Base-by-base conservation (phyloP, 2,329 filamentous ascomycete genomes). In the Fusarium subglutinans region DNA sequence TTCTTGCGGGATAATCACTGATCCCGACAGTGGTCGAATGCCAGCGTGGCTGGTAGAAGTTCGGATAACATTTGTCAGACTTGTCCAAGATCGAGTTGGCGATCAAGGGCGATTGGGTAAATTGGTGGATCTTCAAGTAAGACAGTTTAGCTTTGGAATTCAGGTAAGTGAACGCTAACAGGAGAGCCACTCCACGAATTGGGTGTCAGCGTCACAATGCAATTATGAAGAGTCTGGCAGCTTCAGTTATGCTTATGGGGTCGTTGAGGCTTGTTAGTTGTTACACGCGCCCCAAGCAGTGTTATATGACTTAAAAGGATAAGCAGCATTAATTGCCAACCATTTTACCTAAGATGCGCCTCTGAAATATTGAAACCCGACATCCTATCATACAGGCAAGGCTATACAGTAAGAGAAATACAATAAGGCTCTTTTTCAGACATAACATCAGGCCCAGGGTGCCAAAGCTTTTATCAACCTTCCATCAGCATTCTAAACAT, bases 121-220 rank as follows among this genome's bases (percentile, higher is more conserved):
- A n/a, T 2, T n/a, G 5, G 15, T 18, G 8, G 6, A 33, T 50
- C 11, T 51, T 20, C 3, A 6, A 48, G 13, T 22, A 22, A 35
- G 10, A 35, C 15, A 20, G 11, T 24, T 20, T 6, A 35, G 30
- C 12, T 10, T 35, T 24, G 13, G 12, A 24, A n/a, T 50, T 50
- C 15, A 3, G 2, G 8, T 5, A 20, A 24, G 22, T 3, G 7
- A 35, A 1, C 5, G 6, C 3, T 14, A 14, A 20, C 4, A 24
- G 2, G 8, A 10, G 3, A 24, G 12, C 10, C 12, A 6, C 22
- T 14, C 12, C 1, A 14, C 12, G 12, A 20, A 6, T 51, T 14
- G 1, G 15, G 11, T 4, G 11, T 33, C 4, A 9, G 7, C 28
- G 5, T 35, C 30, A 18, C 8, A 51, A 35, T 24, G 22, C 8